Evolutionary conservation across 495 filamentous ascomycete species (phyloP), one percentile per base, ranked within the genome.

Genomic region (Astrocystis sublimbata): DNA sequence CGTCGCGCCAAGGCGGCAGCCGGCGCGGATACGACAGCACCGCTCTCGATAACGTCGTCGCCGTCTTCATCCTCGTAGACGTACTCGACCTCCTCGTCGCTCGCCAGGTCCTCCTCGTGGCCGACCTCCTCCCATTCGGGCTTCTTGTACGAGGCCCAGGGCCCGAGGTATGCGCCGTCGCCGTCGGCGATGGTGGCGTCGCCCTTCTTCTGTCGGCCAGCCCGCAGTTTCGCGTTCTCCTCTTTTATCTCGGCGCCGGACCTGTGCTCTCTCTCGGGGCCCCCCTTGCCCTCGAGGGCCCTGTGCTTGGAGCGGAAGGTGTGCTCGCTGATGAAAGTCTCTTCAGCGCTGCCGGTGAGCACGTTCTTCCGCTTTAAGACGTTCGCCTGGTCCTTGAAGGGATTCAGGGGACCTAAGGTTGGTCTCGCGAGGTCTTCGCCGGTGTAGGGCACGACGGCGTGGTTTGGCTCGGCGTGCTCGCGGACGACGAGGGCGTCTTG

Each of bases 291-390:
- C 71, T 92, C 88, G 56, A 91, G 86, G 1, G 89, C 91, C 61
- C 88, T 83, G 72, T 92, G 92, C 70, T 93, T 89, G 60, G 84
- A 84, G 64, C 87, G 85, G 68, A 99, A 99, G 0, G 90, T 93
- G 58, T 90, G 82, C 68, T 96, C 93, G 73, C 90, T 96, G 62
- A 99, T 87, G 58, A 86, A 92, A 1, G 88, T 88, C 75, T 98
- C 93, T 63, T 92, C 83, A 0, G 96, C 96, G 69, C 84, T 87
- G 5, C 94, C 94, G 0, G 96, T 97, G 9, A 96, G 87, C 2
- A 98, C 88, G 62, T 94, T 93, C 68, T 96, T 96, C 58, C 93
- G 87, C 74, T 93, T 96, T 35, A 89, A 70, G 4, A 68, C 63
- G 26, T 78, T 80, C 28, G 77, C 65, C 31, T 86, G 83, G 54